Evolutionary conservation across 2,329 filamentous ascomycete genomes (phyloP).

Genomic region (Xylaria digitata): DNA sequence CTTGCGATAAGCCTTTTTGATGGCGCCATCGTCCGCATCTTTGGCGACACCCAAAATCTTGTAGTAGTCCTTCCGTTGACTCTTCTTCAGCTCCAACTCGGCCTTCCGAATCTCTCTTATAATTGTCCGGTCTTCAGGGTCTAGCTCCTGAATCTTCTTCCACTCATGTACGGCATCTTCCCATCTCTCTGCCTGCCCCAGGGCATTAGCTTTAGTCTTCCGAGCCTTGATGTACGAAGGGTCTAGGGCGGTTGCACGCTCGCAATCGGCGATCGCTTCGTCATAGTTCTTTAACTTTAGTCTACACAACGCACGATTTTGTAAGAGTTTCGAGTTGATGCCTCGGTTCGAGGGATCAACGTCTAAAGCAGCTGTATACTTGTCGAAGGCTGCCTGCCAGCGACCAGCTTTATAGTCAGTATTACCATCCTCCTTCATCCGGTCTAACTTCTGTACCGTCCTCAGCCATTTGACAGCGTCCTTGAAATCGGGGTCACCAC

Average conservation of each 20-base stretch:
- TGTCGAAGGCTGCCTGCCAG: conserved; percentile 82
- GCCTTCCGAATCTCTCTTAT: conserved; percentile 87
- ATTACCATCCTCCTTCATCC: conserved; percentile 95
- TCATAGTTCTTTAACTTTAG: conserved; percentile 86
- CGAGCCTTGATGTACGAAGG: conserved; percentile 88
- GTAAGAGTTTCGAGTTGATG: conserved; percentile 93
- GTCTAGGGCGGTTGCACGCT: conserved; percentile 84
- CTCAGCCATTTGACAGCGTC: conserved; percentile 89
- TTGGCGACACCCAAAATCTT: conserved; percentile 93
- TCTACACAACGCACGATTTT: conserved; percentile 90
- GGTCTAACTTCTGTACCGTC: conserved; percentile 89
- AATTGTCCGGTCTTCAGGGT: conserved; percentile 83
- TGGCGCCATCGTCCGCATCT: conserved; percentile 82
- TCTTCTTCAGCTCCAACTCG: conserved; percentile 97
- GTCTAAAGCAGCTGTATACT: conserved; percentile 84
- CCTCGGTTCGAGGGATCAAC: conserved; percentile 90
- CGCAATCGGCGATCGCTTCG: conserved; percentile 85
- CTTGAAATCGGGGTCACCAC: conserved; percentile 90
- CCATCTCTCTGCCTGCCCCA: conserved; percentile 88
- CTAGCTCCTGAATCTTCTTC: conserved; percentile 85
- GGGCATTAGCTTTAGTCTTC: conserved; percentile 91
- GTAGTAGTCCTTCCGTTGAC: conserved; percentile 97
- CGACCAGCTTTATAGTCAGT: conserved; percentile 85
- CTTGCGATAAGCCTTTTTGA: conserved; percentile 98
- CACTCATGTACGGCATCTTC: conserved; percentile 90